Conservation (phyloP, 345 rosid species). For the Triadica sebifera region DNA sequence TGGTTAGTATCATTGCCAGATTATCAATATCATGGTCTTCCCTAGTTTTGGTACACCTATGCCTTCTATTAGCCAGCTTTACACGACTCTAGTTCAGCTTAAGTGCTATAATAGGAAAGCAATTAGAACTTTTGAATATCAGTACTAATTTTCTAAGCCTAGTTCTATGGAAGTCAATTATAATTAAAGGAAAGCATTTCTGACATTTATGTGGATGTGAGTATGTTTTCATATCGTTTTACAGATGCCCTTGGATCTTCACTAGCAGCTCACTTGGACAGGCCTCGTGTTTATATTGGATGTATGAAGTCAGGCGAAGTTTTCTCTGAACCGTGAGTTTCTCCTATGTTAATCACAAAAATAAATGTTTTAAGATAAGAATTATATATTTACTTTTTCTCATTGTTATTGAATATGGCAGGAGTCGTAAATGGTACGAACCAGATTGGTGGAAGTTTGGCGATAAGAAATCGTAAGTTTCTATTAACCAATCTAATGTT, state of each 20-base stretch:
- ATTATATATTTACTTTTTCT: not conserved
- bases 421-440: conserved; percentile 69
- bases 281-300: conserved; percentile 81
- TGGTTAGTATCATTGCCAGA: conserved; percentile 29
- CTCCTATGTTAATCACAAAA: not conserved
- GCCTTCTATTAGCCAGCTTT: not conserved
- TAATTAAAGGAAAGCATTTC: too few relatives aligned
- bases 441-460: conserved; percentile 99
- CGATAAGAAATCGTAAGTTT: conserved; percentile 68
- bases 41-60: not conserved
- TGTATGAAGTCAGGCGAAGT: conserved; percentile 88
- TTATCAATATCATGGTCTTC: not conserved
- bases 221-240: not conserved
- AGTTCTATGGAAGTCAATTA: not conserved
- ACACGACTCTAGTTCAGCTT: not conserved
- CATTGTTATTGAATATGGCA: conserved; percentile 15
- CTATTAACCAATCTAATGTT: not conserved
- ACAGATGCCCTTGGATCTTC: conserved; percentile 69
- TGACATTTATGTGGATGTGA: not conserved
- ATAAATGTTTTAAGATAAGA: not conserved
- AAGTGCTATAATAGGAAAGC: not conserved
- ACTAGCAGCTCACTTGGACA: conserved; percentile 54
- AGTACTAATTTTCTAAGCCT: not conserved
- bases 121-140: not conserved
- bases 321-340: conserved; percentile 70